A percentile compares a stretch with the other conserved stretches of the same genome.
Evolutionary conservation across 2,329 filamentous ascomycete genomes (phyloP).

Genomic region (Cordyceps tenuipes): DNA sequence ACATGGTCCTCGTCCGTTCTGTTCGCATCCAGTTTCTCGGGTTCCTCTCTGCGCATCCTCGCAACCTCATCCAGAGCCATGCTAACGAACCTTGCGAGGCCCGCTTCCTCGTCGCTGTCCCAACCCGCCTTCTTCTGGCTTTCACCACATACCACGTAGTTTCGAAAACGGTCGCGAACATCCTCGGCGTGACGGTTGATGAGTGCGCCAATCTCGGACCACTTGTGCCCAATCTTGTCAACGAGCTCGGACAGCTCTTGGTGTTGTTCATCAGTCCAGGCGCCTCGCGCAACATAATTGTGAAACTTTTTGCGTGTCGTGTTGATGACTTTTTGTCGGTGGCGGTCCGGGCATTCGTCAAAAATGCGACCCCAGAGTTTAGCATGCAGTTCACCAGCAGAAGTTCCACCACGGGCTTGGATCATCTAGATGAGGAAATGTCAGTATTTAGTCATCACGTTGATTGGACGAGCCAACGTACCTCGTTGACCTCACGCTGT

Average conservation of each 20-base stretch:
- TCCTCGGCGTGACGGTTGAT: conserved; percentile 55
- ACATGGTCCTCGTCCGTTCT: conserved; percentile 43
- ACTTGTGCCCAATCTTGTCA: not conserved
- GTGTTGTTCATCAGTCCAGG: conserved; percentile 32
- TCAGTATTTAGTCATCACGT: conserved; percentile 14
- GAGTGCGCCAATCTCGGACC: not conserved
- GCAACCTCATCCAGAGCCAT: no score
- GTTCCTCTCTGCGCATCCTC: conserved; percentile 22
- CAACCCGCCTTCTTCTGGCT: conserved; percentile 47
- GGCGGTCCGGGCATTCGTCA: conserved; percentile 39
- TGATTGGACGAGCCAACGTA: conserved; percentile 24
- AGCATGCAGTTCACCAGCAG: conserved; percentile 26
- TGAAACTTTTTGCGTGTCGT: conserved; percentile 43
- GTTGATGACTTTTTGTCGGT: conserved; percentile 22
- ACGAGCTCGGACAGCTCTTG: conserved; percentile 32
- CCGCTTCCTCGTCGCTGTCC: conserved; percentile 50
- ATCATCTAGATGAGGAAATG: conserved; percentile 24
- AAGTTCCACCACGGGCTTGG: conserved; percentile 27
- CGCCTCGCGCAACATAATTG: conserved; percentile 50
- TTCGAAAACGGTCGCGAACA: conserved; percentile 61
- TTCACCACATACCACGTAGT: conserved; percentile 53
- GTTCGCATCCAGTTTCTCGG: conserved; percentile 13
- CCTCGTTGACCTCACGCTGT: conserved; percentile 38
- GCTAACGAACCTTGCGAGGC: not conserved
- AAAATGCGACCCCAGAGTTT: conserved; percentile 44